Conservation (phyloP, 495 filamentous ascomycete genomes). For the Lichina pygmaea region DNA sequence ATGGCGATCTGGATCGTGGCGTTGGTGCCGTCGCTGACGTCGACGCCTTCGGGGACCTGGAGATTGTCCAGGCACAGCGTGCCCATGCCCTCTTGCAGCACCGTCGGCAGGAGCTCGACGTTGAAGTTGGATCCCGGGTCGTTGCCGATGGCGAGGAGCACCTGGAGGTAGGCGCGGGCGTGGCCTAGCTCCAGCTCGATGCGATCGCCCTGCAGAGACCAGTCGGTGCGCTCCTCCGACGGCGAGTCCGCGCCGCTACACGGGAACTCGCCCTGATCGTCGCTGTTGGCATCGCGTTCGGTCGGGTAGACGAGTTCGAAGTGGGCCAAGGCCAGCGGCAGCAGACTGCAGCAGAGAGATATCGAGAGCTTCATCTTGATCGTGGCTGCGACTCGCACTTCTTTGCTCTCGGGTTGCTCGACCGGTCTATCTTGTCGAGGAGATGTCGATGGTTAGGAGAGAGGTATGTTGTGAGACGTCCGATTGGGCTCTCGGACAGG, state of each 20-base stretch:
- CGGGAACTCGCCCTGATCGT: background rate
- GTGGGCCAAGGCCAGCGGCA: conserved; percentile 24
- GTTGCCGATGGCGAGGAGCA: conserved; percentile 27
- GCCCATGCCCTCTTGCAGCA: conserved; percentile 23
- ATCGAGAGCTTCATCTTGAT: background rate
- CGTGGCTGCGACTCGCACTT: background rate
- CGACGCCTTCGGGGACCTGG: conserved; percentile 11
- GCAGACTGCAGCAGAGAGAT: background rate
- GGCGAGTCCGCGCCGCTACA: conserved; percentile 27
- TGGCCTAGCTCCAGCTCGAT: conserved; percentile 29
- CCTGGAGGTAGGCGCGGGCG: conserved; percentile 23
- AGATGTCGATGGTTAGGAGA: no score
- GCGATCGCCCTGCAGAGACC: conserved; percentile 19
- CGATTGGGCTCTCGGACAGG: no score
- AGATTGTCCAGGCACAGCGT: conserved; percentile 27
- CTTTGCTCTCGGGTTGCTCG: no score
- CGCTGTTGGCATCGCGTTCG: conserved; percentile 20
- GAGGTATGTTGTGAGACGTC: no score
- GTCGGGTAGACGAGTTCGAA: conserved; percentile 30
- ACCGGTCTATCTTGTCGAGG: no score
- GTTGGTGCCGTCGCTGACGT: conserved; percentile 22
- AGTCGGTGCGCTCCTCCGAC: conserved; percentile 20
- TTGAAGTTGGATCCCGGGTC: conserved; percentile 25
- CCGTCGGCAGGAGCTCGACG: conserved; percentile 20
- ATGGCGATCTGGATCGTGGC: conserved; percentile 38